These are phyloP conservation scores for Setaria italica DNA, from an alignment of 202 grass and related monocot species.

Conservation along the genomic window DNA sequence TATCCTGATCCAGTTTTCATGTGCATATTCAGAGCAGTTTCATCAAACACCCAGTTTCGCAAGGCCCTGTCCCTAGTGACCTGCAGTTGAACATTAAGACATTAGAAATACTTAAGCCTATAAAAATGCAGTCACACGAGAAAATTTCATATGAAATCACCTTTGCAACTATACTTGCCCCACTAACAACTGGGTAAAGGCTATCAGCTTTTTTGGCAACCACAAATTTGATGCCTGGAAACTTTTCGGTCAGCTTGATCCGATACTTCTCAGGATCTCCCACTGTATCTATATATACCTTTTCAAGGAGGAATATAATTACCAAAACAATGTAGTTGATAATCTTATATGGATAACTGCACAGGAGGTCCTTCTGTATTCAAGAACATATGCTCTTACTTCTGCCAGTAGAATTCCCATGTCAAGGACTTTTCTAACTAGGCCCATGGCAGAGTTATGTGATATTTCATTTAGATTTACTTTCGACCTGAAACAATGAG, in stretches of 20 bases:
- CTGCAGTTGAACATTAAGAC: constrained; percentile 41
- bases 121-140: not conserved
- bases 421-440: constrained; percentile 73
- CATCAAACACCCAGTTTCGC: constrained; percentile 83
- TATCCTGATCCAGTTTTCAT: constrained; percentile 94
- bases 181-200: constrained; percentile 95
- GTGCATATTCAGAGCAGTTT: constrained; percentile 73
- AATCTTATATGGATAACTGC: not conserved
- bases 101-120: not conserved
- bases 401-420: constrained; percentile 81
- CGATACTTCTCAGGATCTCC: constrained; percentile 95
- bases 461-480: constrained; percentile 97
- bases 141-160: constrained; percentile 47
- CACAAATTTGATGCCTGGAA: constrained; percentile 90
- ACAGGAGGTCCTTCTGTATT: not conserved
- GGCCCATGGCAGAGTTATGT: constrained; percentile 92
- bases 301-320: constrained; percentile 33
- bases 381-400: constrained; percentile 55
- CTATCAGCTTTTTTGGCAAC: constrained; percentile 99
- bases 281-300: constrained; percentile 97
- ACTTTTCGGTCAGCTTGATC: constrained; percentile 77
- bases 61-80: constrained; percentile 91
- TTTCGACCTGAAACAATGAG: constrained; percentile 64
- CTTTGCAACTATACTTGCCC: constrained; percentile 98
- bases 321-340: not conserved